phyloP scores from a whole-genome alignment of 2,329 filamentous ascomycete species.

The Endoconidiophora polonica region DNA sequence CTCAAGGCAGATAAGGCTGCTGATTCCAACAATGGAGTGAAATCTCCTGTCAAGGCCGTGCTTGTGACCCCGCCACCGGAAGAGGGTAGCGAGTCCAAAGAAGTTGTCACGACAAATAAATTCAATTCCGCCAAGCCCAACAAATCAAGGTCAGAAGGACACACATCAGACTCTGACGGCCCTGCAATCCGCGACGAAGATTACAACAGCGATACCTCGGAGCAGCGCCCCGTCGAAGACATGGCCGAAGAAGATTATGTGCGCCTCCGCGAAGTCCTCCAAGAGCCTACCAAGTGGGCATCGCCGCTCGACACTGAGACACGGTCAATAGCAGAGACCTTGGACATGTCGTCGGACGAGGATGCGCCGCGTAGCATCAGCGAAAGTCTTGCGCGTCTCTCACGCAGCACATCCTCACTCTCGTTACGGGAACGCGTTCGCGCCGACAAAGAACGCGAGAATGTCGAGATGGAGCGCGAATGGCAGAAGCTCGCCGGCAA shows the following conservation, averaged over 20 bases:
- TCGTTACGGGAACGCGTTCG: constrained; percentile 8
- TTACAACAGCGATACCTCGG: constrained; percentile 4
- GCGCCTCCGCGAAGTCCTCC: constrained; percentile 14
- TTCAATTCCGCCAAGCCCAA: background rate
- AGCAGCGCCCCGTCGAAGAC: constrained; percentile 5
- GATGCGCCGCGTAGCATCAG: constrained; percentile 10
- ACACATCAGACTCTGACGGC: background rate
- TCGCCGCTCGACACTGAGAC: constrained; percentile 4
- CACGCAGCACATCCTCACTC: constrained; percentile 1
- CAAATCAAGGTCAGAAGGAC: background rate
- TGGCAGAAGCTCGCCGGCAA: constrained; percentile 10
- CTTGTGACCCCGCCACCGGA: constrained; percentile 5
- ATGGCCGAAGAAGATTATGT: constrained; percentile 10
- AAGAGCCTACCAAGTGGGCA: constrained; percentile 10
- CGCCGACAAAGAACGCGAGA: constrained; percentile 14
- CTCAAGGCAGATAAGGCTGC: background rate
- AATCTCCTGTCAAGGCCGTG: background rate
- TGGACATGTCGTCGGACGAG: constrained; percentile 10
- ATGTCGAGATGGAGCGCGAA: constrained; percentile 13
- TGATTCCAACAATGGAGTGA: background rate
- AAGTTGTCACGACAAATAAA: background rate
- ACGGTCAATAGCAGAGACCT: constrained; percentile 11
- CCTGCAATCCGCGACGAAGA: background rate
- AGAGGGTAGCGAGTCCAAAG: background rate
- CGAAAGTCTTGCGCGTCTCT: constrained; percentile 8